A percentile compares a stretch with the other conserved stretches of the same genome.
These are phyloP conservation scores for Aspergillus sclerotiicarbonarius DNA, from an alignment of 495 filamentous ascomycete genomes.

Conservation along the genomic window DNA sequence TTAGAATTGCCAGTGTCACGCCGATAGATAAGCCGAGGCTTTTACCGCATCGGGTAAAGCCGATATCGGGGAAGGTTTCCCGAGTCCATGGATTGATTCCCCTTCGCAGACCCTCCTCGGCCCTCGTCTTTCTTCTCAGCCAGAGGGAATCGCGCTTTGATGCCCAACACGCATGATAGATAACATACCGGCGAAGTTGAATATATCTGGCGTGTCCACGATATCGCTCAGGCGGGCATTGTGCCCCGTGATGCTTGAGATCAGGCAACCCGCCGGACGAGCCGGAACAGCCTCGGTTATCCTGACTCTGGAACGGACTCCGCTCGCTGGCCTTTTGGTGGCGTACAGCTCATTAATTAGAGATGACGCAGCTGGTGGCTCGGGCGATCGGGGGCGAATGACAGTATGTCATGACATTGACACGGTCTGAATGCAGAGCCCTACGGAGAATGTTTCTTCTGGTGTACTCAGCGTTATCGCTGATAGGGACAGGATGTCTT, in stretches of 20 bases:
- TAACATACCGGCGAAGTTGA: no score
- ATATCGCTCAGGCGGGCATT: neutral
- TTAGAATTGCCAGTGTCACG: neutral
- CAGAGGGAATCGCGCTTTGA: no score
- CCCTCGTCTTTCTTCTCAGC: neutral
- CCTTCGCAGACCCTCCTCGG: neutral
- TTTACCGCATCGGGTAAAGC: slow-evolving; percentile 9
- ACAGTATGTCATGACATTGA: no score
- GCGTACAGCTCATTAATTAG: neutral
- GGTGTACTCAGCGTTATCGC: no score
- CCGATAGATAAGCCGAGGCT: slow-evolving; percentile 17
- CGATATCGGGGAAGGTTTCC: neutral
- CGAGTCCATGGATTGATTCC: neutral
- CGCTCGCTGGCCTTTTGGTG: neutral
- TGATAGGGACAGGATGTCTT: no score
- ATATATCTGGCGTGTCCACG: neutral
- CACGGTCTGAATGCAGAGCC: no score
- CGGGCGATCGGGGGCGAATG: no score
- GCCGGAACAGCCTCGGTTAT: slow-evolving; percentile 6
- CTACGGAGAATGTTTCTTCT: no score
- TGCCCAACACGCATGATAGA: no score
- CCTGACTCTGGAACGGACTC: neutral
- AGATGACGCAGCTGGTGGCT: no score
- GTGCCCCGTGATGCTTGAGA: neutral
- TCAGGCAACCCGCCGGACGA: neutral